These are phyloP conservation scores for Plectosphaerella cucumerina DNA, from an alignment of 2,329 filamentous ascomycete species.

Conservation along the genomic window DNA sequence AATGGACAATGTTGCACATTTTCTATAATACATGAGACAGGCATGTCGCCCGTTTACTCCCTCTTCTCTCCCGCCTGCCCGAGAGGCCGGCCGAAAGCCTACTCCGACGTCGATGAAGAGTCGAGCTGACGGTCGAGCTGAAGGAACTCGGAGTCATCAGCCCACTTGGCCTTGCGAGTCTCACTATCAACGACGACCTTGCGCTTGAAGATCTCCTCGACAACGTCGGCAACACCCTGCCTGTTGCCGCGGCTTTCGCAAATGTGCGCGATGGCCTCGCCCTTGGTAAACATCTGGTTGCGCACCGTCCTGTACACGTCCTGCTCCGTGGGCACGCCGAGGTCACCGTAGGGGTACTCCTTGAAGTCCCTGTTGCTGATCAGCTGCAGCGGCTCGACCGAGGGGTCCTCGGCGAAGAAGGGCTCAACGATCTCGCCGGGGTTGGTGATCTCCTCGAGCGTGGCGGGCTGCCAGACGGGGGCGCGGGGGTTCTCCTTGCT, in stretches of 20 bases:
- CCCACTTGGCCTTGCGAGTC: constrained; percentile 39
- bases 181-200: constrained; percentile 47
- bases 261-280: constrained; percentile 61
- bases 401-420: constrained; percentile 59
- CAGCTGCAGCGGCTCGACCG: constrained; percentile 47
- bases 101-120: no score
- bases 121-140: no score
- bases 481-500: constrained; percentile 47
- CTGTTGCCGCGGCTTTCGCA: constrained; percentile 56
- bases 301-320: constrained; percentile 47
- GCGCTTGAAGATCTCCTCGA: constrained; percentile 62
- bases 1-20: no score
- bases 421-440: constrained; percentile 51
- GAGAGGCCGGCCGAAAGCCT: no score
- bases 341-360: constrained; percentile 67
- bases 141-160: constrained; percentile 6
- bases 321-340: constrained; percentile 70
- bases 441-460: constrained; percentile 61
- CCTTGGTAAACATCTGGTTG: constrained; percentile 33
- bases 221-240: constrained; percentile 65
- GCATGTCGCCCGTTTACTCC: no score
- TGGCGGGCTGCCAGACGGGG: constrained; percentile 73
- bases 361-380: constrained; percentile 60
- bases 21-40: no score
- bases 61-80: no score